A percentile compares a stretch with the other conserved stretches of the same genome.
Evolutionary conservation across 495 filamentous ascomycete genomes (phyloP).

Genomic region (Penicillium paxilli): DNA sequence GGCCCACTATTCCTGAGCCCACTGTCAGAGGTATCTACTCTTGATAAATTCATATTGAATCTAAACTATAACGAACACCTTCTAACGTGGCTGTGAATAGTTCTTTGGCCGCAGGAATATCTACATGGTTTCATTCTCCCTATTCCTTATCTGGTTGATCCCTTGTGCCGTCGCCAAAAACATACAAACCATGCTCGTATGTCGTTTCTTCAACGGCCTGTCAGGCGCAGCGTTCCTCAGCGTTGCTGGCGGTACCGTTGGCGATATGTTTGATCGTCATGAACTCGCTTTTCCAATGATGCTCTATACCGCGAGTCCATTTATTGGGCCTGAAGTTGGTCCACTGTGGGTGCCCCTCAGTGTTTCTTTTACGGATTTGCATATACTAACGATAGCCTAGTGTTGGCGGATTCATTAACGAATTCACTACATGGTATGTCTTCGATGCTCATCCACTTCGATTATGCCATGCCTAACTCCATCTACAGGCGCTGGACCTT

Average conservation of each 20-base stretch:
- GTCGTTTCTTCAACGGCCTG: slow-evolving; percentile 82
- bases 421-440: slow-evolving; percentile 67
- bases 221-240: slow-evolving; percentile 85
- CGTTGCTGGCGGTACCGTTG: slow-evolving; percentile 89
- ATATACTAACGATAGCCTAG: slow-evolving; percentile 47
- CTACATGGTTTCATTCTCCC: slow-evolving; percentile 73
- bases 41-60: not conserved
- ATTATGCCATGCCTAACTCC: slow-evolving; percentile 7
- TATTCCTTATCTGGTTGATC: slow-evolving; percentile 84
- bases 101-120: slow-evolving; percentile 89
- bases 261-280: slow-evolving; percentile 78
- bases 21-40: slow-evolving; percentile 52
- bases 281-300: slow-evolving; percentile 77
- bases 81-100: slow-evolving; percentile 42
- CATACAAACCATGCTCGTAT: slow-evolving; percentile 77
- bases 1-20: slow-evolving; percentile 73
- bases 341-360: slow-evolving; percentile 43
- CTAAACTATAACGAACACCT: too few species aligned
- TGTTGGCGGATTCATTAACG: slow-evolving; percentile 63
- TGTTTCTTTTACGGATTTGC: not conserved
- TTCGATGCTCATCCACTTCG: not conserved
- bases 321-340: slow-evolving; percentile 62
- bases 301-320: slow-evolving; percentile 77
- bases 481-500: slow-evolving; percentile 75
- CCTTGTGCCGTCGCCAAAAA: slow-evolving; percentile 87